A percentile compares a stretch with the other conserved stretches of the same genome.
Evolutionary conservation across 805 yeast species (phyloP).

Genomic region (Pichia californica): DNA sequence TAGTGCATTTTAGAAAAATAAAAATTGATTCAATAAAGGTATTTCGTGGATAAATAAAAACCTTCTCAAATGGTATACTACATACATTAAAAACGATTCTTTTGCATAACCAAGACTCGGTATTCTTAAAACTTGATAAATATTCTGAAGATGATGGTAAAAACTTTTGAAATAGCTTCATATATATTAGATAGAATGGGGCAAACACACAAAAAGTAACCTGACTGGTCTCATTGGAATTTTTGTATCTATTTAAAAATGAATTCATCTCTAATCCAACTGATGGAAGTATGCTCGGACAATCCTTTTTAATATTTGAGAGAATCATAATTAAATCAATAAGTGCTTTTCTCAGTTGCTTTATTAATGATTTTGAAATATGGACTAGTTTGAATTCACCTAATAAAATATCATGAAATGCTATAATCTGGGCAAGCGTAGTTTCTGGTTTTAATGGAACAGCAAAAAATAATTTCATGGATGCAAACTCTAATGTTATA

Average conservation of each 20-base stretch:
- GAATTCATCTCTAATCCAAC: slow-evolving; percentile 16
- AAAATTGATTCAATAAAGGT: slow-evolving; percentile 20
- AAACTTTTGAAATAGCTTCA: slow-evolving; percentile 16
- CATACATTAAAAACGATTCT: slow-evolving; percentile 16
- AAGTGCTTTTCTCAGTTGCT: slow-evolving; percentile 19
- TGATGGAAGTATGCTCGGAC: slow-evolving; percentile 8
- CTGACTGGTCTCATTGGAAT: slow-evolving; percentile 5
- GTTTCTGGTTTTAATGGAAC: slow-evolving; percentile 5
- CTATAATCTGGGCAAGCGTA: slow-evolving; percentile 1
- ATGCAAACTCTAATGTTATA: slow-evolving; percentile 3
- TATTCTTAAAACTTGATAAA: slow-evolving; percentile 7
- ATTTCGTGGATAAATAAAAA: slow-evolving; percentile 11
- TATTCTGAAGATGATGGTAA: slow-evolving; percentile 8
- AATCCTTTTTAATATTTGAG: slow-evolving; percentile 17
- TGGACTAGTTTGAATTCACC: slow-evolving; percentile 3
- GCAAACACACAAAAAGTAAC: slow-evolving; percentile 14
- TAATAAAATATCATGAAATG: slow-evolving; percentile 6
- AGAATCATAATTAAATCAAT: slow-evolving; percentile 21
- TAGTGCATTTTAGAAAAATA: slow-evolving; percentile 16
- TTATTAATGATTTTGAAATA: too few relatives aligned
- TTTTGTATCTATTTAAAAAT: slow-evolving; percentile 10
- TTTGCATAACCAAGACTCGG: slow-evolving; percentile 12
- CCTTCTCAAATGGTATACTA: slow-evolving; percentile 13
- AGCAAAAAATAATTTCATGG: not conserved
- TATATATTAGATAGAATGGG: slow-evolving; percentile 19